Percentiles rank a stretch among this genome's conserved stretches.
Conservation (phyloP, 208 protist species). For the Leishmania tropica region DNA sequence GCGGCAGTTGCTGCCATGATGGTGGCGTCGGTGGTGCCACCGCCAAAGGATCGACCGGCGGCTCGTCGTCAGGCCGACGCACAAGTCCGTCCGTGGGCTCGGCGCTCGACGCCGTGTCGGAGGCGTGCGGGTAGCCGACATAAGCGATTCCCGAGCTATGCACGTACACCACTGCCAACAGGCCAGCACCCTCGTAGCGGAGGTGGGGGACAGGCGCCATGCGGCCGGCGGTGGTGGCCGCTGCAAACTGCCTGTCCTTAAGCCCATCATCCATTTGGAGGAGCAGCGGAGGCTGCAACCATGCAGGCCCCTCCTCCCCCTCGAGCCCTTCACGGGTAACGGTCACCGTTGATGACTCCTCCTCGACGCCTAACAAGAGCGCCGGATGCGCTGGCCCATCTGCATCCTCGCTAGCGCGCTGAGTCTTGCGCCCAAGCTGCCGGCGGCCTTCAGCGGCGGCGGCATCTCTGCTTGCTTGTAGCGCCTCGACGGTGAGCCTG, state of each 20-base stretch:
- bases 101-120: not conserved
- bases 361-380: conserved; percentile 5
- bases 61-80: not conserved
- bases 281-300: conserved; percentile 12
- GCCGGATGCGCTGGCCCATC: conserved; percentile 4
- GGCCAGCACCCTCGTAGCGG: conserved; percentile 39
- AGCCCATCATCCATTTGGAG: not conserved
- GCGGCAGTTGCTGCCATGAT: not conserved
- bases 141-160: conserved; percentile 60
- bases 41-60: not conserved
- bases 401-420: not conserved
- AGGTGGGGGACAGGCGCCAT: not conserved
- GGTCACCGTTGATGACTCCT: not conserved
- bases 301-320: not conserved
- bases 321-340: no score
- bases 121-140: conserved; percentile 34
- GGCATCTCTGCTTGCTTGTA: not conserved
- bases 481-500: conserved; percentile 1
- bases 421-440: conserved; percentile 7
- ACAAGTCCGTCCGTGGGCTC: not conserved
- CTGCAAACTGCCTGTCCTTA: not conserved
- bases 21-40: not conserved
- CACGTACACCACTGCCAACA: conserved; percentile 74
- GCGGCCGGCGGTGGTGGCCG: no score
- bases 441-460: not conserved